Percentiles rank a stretch among this genome's conserved stretches.
These are phyloP conservation scores for Taphrina pruni DNA, from an alignment of 1,139 yeast species.

Conservation along the genomic window DNA sequence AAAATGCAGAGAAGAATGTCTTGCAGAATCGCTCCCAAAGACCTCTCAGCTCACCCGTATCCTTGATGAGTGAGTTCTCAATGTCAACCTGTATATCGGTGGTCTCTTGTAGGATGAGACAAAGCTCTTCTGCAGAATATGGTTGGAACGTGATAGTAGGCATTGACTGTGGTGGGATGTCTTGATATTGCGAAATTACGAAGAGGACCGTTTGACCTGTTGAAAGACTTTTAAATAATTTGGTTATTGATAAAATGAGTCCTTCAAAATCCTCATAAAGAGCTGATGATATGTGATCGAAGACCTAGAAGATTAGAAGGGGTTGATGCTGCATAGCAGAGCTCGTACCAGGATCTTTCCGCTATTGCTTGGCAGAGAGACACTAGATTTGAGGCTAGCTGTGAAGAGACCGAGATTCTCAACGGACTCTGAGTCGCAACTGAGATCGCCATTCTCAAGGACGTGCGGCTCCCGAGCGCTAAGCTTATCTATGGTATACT, in stretches of 20 bases:
- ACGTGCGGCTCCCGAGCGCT: not conserved
- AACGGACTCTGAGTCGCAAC: not conserved
- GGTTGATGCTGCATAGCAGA: not conserved
- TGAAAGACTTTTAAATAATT: not conserved
- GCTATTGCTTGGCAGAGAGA: not conserved
- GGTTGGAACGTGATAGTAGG: conserved; percentile 13
- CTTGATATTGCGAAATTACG: conserved; percentile 12
- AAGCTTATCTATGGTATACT: conserved; percentile 24
- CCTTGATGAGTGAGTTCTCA: conserved; percentile 3
- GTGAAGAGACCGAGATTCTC: conserved; percentile 23
- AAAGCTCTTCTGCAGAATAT: conserved; percentile 14
- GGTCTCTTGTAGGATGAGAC: conserved; percentile 16
- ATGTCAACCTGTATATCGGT: not conserved
- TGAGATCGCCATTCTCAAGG: conserved; percentile 5
- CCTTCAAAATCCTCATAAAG: conserved; percentile 16
- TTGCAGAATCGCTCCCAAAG: conserved; percentile 24
- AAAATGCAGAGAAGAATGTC: conserved; percentile 14
- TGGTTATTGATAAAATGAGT: conserved; percentile 7
- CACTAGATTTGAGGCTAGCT: not conserved
- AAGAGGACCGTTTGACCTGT: conserved; percentile 17
- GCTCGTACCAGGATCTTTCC: conserved; percentile 7
- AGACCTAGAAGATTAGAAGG: not conserved
- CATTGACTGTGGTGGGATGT: conserved; percentile 14
- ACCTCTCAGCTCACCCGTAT: conserved; percentile 11
- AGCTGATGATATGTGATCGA: conserved; percentile 17